These are phyloP conservation scores for Boletus rubescentipes DNA, from an alignment of 768 basidiomycete species.

Conservation along the genomic window DNA sequence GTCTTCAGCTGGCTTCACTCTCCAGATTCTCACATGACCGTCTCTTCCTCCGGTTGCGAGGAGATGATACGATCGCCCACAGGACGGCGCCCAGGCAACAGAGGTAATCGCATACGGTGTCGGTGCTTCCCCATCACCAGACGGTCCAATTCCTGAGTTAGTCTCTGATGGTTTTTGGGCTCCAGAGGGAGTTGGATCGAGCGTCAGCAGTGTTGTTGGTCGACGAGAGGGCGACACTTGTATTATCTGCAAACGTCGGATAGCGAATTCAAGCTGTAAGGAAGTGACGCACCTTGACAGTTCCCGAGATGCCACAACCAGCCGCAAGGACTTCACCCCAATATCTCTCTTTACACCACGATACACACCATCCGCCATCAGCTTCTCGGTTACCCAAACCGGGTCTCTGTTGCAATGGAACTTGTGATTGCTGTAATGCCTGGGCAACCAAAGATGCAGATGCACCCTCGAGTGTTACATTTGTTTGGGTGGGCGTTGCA, in stretches of 20 bases:
- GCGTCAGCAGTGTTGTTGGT: conserved; percentile 63
- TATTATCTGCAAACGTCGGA: conserved; percentile 52
- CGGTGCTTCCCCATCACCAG: conserved; percentile 36
- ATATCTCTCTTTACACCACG: conserved; percentile 95
- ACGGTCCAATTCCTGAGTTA: conserved; percentile 16
- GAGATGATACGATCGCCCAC: conserved; percentile 92
- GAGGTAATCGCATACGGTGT: conserved; percentile 69
- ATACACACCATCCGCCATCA: conserved; percentile 89
- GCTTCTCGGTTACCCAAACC: conserved; percentile 71
- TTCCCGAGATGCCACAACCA: conserved; percentile 66
- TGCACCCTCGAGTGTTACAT: conserved; percentile 51
- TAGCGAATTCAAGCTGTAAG: neutral
- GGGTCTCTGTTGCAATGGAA: conserved; percentile 35
- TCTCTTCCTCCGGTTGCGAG: conserved; percentile 89
- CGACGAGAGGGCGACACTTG: conserved; percentile 68
- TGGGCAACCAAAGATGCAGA: conserved; percentile 61
- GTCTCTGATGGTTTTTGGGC: conserved; percentile 20
- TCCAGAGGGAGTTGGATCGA: conserved; percentile 41
- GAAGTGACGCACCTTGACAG: conserved; percentile 62
- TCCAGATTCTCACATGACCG: conserved; percentile 89
- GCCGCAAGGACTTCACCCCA: conserved; percentile 92
- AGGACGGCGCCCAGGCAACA: conserved; percentile 92
- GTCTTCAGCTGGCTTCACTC: conserved; percentile 61
- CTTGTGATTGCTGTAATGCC: conserved; percentile 54
- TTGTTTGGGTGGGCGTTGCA: conserved; percentile 72